Percentiles rank a stretch among this genome's conserved stretches.
Evolutionary conservation across 768 basidiomycete species (phyloP).

Genomic region (Agaricus subrufescens): DNA sequence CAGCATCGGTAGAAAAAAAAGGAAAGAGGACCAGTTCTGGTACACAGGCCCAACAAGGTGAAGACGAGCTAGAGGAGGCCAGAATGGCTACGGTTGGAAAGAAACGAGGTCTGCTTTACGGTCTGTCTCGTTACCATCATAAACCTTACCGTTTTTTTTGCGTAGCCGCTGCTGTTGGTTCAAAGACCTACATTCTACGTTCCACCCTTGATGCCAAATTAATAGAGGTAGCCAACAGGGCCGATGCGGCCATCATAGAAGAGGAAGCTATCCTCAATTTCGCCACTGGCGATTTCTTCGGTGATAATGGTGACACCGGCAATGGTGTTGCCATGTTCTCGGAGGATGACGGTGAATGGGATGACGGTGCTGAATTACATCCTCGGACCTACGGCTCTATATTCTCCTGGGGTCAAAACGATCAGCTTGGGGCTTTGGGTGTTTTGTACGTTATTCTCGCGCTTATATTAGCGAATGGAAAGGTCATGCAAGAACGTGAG

Average conservation of each 20-base stretch:
- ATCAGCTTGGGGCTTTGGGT: constrained; percentile 68
- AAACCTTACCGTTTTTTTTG: background rate
- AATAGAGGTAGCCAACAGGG: constrained; percentile 54
- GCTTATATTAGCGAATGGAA: constrained; percentile 78
- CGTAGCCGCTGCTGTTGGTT: constrained; percentile 49
- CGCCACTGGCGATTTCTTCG: constrained; percentile 35
- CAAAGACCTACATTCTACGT: constrained; percentile 82
- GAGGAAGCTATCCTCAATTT: constrained; percentile 39
- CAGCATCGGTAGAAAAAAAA: constrained; percentile 10
- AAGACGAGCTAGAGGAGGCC: constrained; percentile 42
- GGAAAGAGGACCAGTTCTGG: background rate
- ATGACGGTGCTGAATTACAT: constrained; percentile 34
- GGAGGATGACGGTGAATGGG: constrained; percentile 30
- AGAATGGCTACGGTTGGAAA: constrained; percentile 52
- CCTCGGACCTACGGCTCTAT: constrained; percentile 59
- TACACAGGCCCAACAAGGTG: constrained; percentile 15
- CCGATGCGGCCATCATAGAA: constrained; percentile 50
- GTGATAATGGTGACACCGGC: constrained; percentile 11
- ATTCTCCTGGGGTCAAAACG: constrained; percentile 63
- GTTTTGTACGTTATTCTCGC: constrained; percentile 79
- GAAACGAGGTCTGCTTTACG: constrained; percentile 51
- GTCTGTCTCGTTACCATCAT: background rate
- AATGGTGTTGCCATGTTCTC: constrained; percentile 31
- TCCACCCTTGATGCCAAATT: constrained; percentile 61
- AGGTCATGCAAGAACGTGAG: constrained; percentile 72